A percentile compares a stretch with the other conserved stretches of the same genome.
phyloP scores from a whole-genome alignment of 305 asterid species.

The Solanum aculeatissimum region DNA sequence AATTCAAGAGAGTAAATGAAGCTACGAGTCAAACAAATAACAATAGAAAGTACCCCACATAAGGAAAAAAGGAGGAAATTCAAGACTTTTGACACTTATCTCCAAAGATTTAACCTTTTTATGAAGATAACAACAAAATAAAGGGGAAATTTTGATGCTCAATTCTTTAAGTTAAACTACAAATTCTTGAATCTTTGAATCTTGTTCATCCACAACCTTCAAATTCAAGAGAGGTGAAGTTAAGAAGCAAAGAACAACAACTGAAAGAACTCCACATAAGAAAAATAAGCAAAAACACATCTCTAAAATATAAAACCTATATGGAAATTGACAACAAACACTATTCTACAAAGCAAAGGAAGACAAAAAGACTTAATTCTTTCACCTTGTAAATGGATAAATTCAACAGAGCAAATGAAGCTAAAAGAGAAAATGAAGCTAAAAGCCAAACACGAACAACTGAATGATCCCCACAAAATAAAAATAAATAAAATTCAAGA shows the following conservation, averaged over 20 bases:
- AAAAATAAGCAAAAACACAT: too few relatives aligned
- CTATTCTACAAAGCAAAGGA: too few relatives aligned
- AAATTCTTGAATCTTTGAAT: neutral
- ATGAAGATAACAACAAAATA: neutral
- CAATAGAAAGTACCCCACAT: neutral
- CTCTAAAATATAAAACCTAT: neutral
- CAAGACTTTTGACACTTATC: neutral
- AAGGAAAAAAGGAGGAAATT: neutral
- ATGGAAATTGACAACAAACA: too few relatives aligned
- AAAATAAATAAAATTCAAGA: neutral
- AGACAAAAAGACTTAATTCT: neutral
- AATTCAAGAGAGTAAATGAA: neutral
- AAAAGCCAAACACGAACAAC: neutral
- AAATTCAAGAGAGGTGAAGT: neutral
- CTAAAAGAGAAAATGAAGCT: neutral
- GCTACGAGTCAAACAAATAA: neutral
- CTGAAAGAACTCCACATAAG: neutral
- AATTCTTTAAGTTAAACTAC: neutral
- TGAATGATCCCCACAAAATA: neutral
- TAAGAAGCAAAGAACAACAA: neutral
- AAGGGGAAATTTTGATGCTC: neutral
- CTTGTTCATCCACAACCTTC: neutral
- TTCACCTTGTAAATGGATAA: neutral
- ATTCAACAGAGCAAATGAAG: neutral
- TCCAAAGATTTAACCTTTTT: neutral